Base-by-base conservation (phyloP, 164 flowering plant species). In the Magnolia officinalis region DNA sequence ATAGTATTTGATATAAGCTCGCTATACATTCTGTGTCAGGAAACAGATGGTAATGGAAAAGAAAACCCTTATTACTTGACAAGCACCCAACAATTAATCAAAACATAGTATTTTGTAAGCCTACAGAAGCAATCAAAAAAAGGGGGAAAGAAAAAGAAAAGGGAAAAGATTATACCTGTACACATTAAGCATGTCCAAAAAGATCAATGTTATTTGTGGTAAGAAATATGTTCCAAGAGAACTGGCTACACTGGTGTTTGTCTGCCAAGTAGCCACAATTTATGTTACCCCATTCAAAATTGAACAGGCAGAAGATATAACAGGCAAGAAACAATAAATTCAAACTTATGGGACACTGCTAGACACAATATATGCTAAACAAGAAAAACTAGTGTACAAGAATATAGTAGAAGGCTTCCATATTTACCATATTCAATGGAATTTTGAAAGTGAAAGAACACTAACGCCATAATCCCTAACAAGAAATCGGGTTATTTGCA, bases 121-220 rank as follows among this genome's bases (percentile, higher is more conserved):
- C 11, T 31, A 64, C 8, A 75, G 45, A 72, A 55, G 71, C 55
- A 29, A 63, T 2, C 5, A 5, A 19, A 37, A n/a, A 16, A 13
- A 8, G 8, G 8, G 4, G 29, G 29, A 26, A 26, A 26, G 29
- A 26, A 26, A 63, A 37, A 37, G 6, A 5, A 37, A 37, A 37
- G 6, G 45, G 45, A 37, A 37, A 37, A 37, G 45, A 2, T 37
- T 37, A 37, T 83, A 96, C 99, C 93, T 94, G 89, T 96, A 96
- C 8, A 96, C 97, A 78, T 94, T 96, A 67, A 96, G 93, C 99
- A 96, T 94, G 84, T 96, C 99, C 88, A 96, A 81, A 83, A 91
- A 96, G 82, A 94, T 96, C 81, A 90, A 79, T 51, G 97, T 80
- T 55, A 96, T 96, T 82, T 96, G 99, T 16, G 96, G 78, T 50